Evolutionary conservation across 768 basidiomycete species (phyloP).

Genomic region (Paxillus rubicundulus): DNA sequence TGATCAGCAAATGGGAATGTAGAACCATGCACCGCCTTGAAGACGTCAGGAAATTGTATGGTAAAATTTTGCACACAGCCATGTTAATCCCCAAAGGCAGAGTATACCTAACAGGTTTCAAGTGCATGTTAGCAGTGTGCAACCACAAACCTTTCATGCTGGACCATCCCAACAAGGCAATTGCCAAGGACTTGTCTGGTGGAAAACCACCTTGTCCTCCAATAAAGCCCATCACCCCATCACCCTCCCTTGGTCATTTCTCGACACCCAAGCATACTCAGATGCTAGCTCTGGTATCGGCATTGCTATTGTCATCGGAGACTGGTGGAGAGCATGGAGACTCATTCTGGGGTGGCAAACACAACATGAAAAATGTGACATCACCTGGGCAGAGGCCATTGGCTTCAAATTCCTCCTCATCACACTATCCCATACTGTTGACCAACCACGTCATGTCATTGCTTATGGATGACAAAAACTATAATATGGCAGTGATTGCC

Average conservation of each 20-base stretch:
- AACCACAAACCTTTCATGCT: conserved; percentile 31
- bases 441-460: not conserved
- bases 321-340: too few species aligned
- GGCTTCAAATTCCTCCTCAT: conserved; percentile 13
- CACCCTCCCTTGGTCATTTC: conserved; percentile 7
- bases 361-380: not conserved
- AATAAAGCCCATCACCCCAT: not conserved
- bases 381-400: conserved; percentile 19
- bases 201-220: not conserved
- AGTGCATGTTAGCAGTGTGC: conserved; percentile 34
- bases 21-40: too few species aligned
- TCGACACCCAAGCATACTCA: conserved; percentile 2
- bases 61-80: conserved; percentile 7
- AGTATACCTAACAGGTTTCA: conserved; percentile 40
- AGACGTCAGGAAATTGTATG: conserved; percentile 1
- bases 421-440: not conserved
- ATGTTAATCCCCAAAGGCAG: conserved; percentile 31
- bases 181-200: not conserved
- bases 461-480: too few species aligned
- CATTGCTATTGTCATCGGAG: too few species aligned
- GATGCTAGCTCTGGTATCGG: too few species aligned
- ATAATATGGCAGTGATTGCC: too few species aligned
- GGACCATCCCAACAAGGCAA: too few species aligned
- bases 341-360: too few species aligned
- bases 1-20: too few species aligned